A percentile compares a stretch with the other conserved stretches of the same genome.
Conservation (phyloP, 1,284 basidiomycete species). For the Neotropicomus parvogracilis region DNA sequence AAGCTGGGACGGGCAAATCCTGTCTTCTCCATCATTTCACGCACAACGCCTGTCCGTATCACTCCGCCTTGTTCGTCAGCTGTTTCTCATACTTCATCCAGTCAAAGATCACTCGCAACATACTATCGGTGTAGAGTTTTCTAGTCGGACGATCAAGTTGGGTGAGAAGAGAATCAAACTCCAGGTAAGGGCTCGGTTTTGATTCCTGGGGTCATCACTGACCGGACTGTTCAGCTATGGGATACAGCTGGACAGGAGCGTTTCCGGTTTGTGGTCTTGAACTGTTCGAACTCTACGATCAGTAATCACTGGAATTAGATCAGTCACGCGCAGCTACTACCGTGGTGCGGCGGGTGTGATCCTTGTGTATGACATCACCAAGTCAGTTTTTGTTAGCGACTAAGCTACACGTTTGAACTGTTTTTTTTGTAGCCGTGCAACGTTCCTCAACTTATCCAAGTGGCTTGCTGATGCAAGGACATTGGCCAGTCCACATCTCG, state of each 20-base stretch:
- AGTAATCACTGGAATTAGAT: conserved; percentile 44
- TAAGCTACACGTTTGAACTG: conserved; percentile 14
- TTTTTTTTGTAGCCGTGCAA: conserved; percentile 55
- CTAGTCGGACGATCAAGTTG: conserved; percentile 82
- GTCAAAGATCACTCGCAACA: conserved; percentile 97
- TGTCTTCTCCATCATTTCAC: conserved; percentile 95
- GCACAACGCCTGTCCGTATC: conserved; percentile 80
- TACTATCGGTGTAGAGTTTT: conserved; percentile 96
- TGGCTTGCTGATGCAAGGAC: conserved; percentile 94
- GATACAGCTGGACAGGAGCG: conserved; percentile 97
- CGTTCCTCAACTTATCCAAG: conserved; percentile 76
- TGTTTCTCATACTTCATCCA: conserved; percentile 34
- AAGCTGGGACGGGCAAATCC: conserved; percentile 95
- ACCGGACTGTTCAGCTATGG: conserved; percentile 66
- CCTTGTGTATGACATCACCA: conserved; percentile 95
- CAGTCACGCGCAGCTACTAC: conserved; percentile 97
- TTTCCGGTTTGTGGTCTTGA: conserved; percentile 60
- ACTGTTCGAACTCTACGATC: conserved; percentile 9
- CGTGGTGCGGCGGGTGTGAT: conserved; percentile 93
- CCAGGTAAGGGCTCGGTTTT: conserved; percentile 55
- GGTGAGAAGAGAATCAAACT: conserved; percentile 93
- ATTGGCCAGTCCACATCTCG: conserved; percentile 83
- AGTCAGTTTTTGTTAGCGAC: conserved; percentile 46
- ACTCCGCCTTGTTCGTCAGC: conserved; percentile 23
- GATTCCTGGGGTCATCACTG: conserved; percentile 8